Evolutionary conservation across 2,329 filamentous ascomycete genomes (phyloP).

Genomic region (Pestalotiopsis sp.): DNA sequence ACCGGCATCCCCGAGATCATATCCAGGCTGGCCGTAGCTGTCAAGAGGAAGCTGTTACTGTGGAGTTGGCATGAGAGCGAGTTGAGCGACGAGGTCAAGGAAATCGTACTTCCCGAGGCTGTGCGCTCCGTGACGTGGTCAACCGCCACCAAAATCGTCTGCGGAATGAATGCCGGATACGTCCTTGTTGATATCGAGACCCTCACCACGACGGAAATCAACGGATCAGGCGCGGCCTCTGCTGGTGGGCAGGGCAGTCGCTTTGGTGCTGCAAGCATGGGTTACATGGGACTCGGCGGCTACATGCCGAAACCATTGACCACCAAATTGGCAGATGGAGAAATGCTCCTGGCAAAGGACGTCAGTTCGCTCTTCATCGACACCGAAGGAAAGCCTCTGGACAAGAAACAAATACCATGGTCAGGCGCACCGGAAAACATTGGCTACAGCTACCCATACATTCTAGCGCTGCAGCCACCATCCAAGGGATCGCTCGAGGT

Average conservation of each 20-base stretch:
- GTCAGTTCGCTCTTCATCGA: conserved; percentile 94
- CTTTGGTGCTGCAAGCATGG: conserved; percentile 89
- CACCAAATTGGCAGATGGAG: conserved; percentile 77
- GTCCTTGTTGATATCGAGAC: conserved; percentile 83
- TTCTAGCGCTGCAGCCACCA: conserved; percentile 82
- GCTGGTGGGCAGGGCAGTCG: conserved; percentile 67
- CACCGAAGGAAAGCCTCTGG: conserved; percentile 76
- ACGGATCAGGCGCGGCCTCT: conserved; percentile 71
- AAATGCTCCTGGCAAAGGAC: conserved; percentile 95
- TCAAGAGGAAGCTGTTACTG: conserved; percentile 85
- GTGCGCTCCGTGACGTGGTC: conserved; percentile 93
- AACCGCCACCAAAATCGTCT: conserved; percentile 81
- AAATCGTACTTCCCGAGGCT: conserved; percentile 65
- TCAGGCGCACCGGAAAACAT: conserved; percentile 83
- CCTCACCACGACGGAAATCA: conserved; percentile 75
- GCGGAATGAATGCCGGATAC: conserved; percentile 89
- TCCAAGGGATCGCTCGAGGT: conserved; percentile 87
- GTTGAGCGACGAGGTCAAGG: conserved; percentile 15
- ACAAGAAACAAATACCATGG: conserved; percentile 93
- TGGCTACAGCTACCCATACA: conserved; percentile 95
- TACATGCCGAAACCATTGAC: conserved; percentile 91
- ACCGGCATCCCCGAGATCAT: conserved; percentile 93
- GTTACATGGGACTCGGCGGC: conserved; percentile 92
- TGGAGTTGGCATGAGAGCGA: conserved; percentile 76
- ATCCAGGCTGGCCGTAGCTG: conserved; percentile 85